These are phyloP conservation scores for Paecilomyces niveus DNA, from an alignment of 2,329 filamentous ascomycete species.

Conservation along the genomic window DNA sequence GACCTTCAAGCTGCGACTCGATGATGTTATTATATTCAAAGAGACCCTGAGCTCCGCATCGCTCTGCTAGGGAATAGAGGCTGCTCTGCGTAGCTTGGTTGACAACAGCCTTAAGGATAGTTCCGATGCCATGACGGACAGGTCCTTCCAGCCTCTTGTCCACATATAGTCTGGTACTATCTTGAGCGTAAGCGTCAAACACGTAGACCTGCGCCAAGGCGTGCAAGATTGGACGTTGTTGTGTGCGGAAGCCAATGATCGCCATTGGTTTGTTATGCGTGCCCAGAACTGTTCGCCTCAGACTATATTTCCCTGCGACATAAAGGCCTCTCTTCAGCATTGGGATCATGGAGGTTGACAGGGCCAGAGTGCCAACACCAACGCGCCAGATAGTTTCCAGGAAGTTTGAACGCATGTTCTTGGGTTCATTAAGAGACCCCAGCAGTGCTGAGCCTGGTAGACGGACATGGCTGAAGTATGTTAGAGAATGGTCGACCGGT, in stretches of 20 bases:
- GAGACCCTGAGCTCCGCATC: slow-evolving; percentile 8
- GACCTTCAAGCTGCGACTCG: slow-evolving; percentile 1
- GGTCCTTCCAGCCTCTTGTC: neutral
- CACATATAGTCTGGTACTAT: slow-evolving; percentile 1
- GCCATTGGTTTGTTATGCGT: slow-evolving; percentile 6
- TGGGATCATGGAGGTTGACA: slow-evolving; percentile 9
- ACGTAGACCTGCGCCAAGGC: slow-evolving; percentile 12
- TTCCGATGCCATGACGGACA: slow-evolving; percentile 6
- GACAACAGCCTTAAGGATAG: slow-evolving; percentile 6
- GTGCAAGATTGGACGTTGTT: slow-evolving; percentile 18
- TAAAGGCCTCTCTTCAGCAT: slow-evolving; percentile 13
- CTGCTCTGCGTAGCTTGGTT: slow-evolving; percentile 5
- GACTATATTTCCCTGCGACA: slow-evolving; percentile 12
- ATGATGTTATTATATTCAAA: slow-evolving; percentile 8
- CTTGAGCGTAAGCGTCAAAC: slow-evolving; percentile 9
- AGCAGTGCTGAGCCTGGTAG: slow-evolving; percentile 20
- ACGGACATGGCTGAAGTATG: slow-evolving; percentile 24
- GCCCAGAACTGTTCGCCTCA: slow-evolving; percentile 10
- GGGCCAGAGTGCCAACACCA: slow-evolving; percentile 8
- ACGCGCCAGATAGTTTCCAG: slow-evolving; percentile 13
- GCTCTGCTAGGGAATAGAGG: slow-evolving; percentile 4
- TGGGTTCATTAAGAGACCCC: slow-evolving; percentile 9
- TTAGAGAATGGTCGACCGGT: slow-evolving; percentile 24
- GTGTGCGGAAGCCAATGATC: slow-evolving; percentile 17
- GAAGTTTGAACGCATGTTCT: slow-evolving; percentile 18